These are phyloP conservation scores for Boletus speciosus DNA, from an alignment of 768 basidiomycete species.

Conservation along the genomic window DNA sequence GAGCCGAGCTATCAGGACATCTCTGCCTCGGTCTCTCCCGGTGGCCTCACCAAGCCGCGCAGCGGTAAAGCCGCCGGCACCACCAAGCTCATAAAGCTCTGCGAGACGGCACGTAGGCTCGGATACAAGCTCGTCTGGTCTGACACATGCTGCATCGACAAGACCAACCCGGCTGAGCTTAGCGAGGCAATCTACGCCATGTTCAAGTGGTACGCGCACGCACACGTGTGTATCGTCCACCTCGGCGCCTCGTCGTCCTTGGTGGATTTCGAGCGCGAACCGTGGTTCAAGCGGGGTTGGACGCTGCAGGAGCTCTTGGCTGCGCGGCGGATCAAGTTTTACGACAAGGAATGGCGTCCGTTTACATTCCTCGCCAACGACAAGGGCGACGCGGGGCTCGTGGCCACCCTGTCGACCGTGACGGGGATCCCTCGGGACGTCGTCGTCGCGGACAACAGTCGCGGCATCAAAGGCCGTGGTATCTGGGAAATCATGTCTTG, in stretches of 20 bases:
- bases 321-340: conserved; percentile 26
- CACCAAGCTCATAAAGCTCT: conserved; percentile 19
- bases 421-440: conserved; percentile 19
- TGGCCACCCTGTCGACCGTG: conserved; percentile 9
- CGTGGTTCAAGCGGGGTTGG: conserved; percentile 28
- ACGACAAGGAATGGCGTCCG: conserved; percentile 18
- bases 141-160: conserved; percentile 32
- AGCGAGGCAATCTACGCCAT: conserved; percentile 31
- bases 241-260: conserved; percentile 14
- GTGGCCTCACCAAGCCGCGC: conserved; percentile 1
- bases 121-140: conserved; percentile 27
- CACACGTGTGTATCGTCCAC: conserved; percentile 29
- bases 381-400: conserved; percentile 6
- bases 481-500: conserved; percentile 29
- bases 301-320: conserved; percentile 28
- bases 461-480: conserved; percentile 10
- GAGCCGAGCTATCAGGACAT: conserved; percentile 25
- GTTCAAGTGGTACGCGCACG: conserved; percentile 31
- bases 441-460: conserved; percentile 20
- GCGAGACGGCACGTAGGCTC: conserved; percentile 17
- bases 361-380: conserved; percentile 16
- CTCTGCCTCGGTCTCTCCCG: background rate
- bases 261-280: conserved; percentile 16
- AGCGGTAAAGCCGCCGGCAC: conserved; percentile 1
- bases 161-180: conserved; percentile 24